These are phyloP conservation scores for Pleurotus citrinopileatus DNA, from an alignment of 768 basidiomycete species.

Conservation along the genomic window DNA sequence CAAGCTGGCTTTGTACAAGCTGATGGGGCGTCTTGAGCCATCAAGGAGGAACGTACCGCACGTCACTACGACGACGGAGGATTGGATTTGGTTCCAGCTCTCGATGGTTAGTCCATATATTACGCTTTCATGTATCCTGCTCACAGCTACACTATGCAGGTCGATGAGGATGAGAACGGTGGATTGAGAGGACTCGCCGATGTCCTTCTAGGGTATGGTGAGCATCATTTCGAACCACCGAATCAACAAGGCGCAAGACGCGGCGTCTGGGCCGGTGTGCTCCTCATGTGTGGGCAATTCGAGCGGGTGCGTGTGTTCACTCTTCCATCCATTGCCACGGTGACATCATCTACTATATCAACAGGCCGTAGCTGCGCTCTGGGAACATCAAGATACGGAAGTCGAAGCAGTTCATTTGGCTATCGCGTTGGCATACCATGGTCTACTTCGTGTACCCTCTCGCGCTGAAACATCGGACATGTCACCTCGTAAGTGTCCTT, in stretches of 20 bases:
- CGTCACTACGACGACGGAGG: conserved; percentile 91
- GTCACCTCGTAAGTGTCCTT: conserved; percentile 65
- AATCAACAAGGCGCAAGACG: conserved; percentile 55
- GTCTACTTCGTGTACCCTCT: conserved; percentile 80
- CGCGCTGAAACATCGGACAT: conserved; percentile 81
- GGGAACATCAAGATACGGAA: conserved; percentile 84
- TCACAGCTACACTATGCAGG: conserved; percentile 33
- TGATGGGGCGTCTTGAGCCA: conserved; percentile 91
- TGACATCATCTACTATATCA: neutral
- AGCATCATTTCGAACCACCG: conserved; percentile 74
- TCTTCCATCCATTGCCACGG: neutral
- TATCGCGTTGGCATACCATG: conserved; percentile 90
- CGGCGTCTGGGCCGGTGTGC: conserved; percentile 77
- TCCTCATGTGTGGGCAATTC: conserved; percentile 92
- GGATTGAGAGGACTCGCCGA: conserved; percentile 75
- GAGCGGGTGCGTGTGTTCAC: conserved; percentile 61
- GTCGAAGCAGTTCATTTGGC: conserved; percentile 94
- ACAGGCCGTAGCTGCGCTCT: conserved; percentile 87
- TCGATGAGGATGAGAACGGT: conserved; percentile 80
- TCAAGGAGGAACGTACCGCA: conserved; percentile 72
- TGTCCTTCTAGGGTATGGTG: conserved; percentile 72
- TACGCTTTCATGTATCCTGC: conserved; percentile 1
- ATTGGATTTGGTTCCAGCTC: conserved; percentile 98
- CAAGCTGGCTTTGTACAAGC: conserved; percentile 93
- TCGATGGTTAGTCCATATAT: conserved; percentile 54